Percentiles rank a stretch among this genome's conserved stretches.
Evolutionary conservation across 306 rosid genomes (phyloP).

Genomic region (Malus asiatica): DNA sequence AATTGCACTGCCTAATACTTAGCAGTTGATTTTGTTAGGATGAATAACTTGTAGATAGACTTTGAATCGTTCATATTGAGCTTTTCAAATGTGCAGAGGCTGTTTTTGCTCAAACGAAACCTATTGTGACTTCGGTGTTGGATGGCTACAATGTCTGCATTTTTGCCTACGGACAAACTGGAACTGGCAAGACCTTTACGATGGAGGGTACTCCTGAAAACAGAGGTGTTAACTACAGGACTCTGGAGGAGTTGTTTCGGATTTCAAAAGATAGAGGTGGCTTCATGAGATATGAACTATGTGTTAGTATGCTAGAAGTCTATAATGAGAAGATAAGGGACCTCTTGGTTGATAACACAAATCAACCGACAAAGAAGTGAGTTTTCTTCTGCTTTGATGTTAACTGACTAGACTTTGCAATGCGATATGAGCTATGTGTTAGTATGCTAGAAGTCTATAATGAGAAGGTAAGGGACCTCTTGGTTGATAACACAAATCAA

Average conservation of each 20-base stretch:
- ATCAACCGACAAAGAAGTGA: constrained; percentile 71
- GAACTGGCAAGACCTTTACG: constrained; percentile 94
- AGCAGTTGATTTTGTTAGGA: neutral
- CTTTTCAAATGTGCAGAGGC: constrained; percentile 45
- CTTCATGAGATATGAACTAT: constrained; percentile 62
- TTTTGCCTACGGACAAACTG: constrained; percentile 99
- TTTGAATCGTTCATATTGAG: neutral
- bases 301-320: constrained; percentile 94
- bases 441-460: constrained; percentile 97
- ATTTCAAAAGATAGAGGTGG: constrained; percentile 64
- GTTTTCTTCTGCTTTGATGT: constrained; percentile 17
- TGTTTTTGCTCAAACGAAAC: constrained; percentile 75
- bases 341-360: constrained; percentile 69
- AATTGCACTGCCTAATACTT: neutral
- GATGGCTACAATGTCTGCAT: constrained; percentile 94
- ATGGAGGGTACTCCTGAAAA: constrained; percentile 90
- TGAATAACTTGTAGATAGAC: neutral
- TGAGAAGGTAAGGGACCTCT: constrained; percentile 84
- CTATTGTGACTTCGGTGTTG: constrained; percentile 80
- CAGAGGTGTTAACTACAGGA: constrained; percentile 94
- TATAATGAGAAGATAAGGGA: constrained; percentile 92
- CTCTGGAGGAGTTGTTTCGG: constrained; percentile 72
- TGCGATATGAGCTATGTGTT: constrained; percentile 66
- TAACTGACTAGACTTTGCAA: constrained; percentile 1
- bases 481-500: constrained; percentile 65